A percentile compares a stretch with the other conserved stretches of the same genome.
phyloP scores from a whole-genome alignment of 345 rosid genomes.

The Salix udensis region DNA sequence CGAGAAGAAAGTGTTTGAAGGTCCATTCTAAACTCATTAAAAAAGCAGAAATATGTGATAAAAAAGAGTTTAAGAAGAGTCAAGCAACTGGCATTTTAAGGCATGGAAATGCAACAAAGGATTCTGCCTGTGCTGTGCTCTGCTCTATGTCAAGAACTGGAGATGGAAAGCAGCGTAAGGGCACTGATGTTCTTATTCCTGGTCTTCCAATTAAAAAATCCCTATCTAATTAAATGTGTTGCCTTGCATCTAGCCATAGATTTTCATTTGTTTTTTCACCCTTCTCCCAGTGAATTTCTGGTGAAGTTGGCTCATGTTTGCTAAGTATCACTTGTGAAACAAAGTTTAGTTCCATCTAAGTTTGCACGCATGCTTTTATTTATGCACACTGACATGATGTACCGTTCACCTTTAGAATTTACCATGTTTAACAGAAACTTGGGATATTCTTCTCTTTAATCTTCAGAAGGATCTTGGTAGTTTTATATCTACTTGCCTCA shows the following conservation, averaged over 20 bases:
- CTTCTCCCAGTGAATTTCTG: background rate
- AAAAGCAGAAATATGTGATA: slow-evolving; percentile 27
- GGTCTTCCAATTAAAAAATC: background rate
- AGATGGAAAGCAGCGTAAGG: slow-evolving; percentile 27
- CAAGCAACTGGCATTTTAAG: slow-evolving; percentile 10
- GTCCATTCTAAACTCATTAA: slow-evolving; percentile 31
- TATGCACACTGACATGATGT: background rate
- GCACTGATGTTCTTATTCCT: slow-evolving; percentile 1
- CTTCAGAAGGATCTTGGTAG: background rate
- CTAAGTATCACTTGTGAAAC: too few relatives aligned
- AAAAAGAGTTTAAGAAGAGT: slow-evolving; percentile 25
- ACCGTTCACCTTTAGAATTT: background rate
- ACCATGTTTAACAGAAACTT: background rate
- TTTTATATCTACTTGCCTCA: background rate
- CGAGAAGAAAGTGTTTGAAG: slow-evolving; percentile 31
- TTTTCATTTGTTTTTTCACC: background rate
- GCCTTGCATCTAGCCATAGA: background rate
- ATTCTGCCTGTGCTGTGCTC: slow-evolving; percentile 12
- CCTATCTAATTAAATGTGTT: background rate
- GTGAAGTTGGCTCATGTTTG: background rate
- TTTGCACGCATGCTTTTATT: background rate
- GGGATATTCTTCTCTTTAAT: background rate
- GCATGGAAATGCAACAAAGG: slow-evolving; percentile 18
- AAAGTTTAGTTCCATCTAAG: too few relatives aligned
- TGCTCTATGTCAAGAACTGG: slow-evolving; percentile 22